A percentile compares a stretch with the other conserved stretches of the same genome.
Conservation (phyloP, 2,329 filamentous ascomycete genomes). For the Lachnellula arida region DNA sequence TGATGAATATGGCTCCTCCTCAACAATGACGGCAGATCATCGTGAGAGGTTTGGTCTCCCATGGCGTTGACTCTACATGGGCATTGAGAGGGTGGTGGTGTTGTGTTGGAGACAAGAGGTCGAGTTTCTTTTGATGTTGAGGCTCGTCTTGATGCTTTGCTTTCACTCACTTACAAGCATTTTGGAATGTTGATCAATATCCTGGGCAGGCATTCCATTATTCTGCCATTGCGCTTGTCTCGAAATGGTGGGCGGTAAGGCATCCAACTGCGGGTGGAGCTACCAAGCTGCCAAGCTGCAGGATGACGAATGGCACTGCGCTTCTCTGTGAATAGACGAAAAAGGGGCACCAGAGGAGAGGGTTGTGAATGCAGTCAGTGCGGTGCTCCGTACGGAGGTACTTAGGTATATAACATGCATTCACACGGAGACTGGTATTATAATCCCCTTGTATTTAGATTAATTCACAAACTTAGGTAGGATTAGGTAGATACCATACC, state of each 20-base stretch:
- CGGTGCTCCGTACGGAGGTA: no score
- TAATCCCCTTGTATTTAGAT: no score
- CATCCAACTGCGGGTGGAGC: background rate
- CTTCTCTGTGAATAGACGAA: background rate
- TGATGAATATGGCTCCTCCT: slow-evolving; percentile 3
- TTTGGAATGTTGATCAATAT: background rate
- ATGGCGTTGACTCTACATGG: background rate
- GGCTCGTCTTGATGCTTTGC: background rate
- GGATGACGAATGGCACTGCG: background rate
- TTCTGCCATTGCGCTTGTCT: background rate
- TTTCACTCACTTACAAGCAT: background rate
- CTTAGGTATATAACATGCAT: background rate
- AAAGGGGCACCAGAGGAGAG: no score
- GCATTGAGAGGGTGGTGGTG: background rate
- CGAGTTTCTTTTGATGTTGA: background rate
- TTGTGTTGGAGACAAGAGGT: background rate
- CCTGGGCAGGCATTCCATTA: background rate
- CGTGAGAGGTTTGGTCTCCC: background rate
- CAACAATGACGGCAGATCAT: slow-evolving; percentile 7
- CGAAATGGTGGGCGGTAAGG: background rate
- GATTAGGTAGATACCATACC: no score
- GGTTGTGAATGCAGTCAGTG: no score
- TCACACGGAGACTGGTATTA: no score
- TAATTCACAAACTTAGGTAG: no score
- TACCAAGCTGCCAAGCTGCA: background rate